These are phyloP conservation scores for Plasmodium relictum DNA, from an alignment of 169 alveolate species.

Conservation along the genomic window DNA sequence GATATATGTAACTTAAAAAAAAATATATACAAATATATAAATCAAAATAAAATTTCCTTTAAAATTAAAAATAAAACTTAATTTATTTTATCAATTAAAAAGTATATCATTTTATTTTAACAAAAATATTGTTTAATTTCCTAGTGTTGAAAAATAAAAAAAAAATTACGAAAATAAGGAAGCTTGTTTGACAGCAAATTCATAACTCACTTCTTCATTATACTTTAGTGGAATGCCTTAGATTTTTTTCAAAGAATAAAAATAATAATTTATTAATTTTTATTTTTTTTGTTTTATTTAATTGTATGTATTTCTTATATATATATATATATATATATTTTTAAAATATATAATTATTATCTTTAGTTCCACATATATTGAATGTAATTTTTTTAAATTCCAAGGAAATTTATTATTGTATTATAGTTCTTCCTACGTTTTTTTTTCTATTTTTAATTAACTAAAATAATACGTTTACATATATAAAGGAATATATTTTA, in stretches of 20 bases:
- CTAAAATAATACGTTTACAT: too few species aligned
- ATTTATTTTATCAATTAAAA: too few species aligned
- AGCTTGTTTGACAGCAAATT: slow-evolving; percentile 73
- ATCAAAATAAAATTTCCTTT: not conserved
- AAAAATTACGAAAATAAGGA: slow-evolving; percentile 65
- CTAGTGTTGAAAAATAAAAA: not conserved
- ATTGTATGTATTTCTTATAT: not conserved
- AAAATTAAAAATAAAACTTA: not conserved
- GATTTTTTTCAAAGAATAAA: not conserved
- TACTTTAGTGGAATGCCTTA: slow-evolving; percentile 67
- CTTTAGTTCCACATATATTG: too few species aligned
- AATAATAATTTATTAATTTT: not conserved
- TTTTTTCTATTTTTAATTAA: too few species aligned
- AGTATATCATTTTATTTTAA: too few species aligned
- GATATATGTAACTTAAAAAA: not conserved
- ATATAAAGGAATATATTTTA: too few species aligned
- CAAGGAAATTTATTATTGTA: too few species aligned
- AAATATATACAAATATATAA: not conserved
- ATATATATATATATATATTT: not conserved
- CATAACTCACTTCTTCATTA: slow-evolving; percentile 61
- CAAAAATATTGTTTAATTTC: too few species aligned
- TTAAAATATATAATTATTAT: not conserved
- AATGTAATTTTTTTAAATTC: too few species aligned
- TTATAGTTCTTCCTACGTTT: too few species aligned
- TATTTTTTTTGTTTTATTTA: not conserved